A percentile compares a stretch with the other conserved stretches of the same genome.
phyloP scores from a whole-genome alignment of 2,329 filamentous ascomycete genomes.

The Boeremia lycopersici region DNA sequence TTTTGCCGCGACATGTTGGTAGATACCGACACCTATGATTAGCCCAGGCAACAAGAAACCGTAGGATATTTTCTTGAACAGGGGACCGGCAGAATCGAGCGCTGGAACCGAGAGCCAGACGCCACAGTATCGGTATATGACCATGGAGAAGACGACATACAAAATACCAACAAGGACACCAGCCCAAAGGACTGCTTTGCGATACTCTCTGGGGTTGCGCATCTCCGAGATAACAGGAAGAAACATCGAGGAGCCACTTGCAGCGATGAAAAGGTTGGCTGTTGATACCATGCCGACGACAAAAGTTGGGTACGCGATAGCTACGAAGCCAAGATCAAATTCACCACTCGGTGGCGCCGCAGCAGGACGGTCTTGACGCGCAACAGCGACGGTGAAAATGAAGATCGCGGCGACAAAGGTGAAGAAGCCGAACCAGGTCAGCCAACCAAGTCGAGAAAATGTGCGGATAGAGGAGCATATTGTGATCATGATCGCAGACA shows the following conservation, averaged over 20 bases:
- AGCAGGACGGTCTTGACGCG: background rate
- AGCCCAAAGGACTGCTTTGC: constrained; percentile 1
- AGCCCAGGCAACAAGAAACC: background rate
- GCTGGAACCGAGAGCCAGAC: background rate
- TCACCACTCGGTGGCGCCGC: background rate
- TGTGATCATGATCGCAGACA: background rate
- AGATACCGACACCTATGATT: constrained; percentile 1
- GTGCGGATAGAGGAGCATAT: constrained; percentile 2
- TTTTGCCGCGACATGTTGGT: constrained; percentile 1
- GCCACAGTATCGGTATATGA: background rate
- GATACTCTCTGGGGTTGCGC: background rate
- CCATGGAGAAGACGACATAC: constrained; percentile 2
- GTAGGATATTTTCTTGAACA: constrained; percentile 5
- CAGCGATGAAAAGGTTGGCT: background rate
- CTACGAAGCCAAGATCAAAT: constrained; percentile 1
- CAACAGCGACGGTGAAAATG: constrained; percentile 4
- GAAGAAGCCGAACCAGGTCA: constrained; percentile 1
- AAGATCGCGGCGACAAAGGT: constrained; percentile 4
- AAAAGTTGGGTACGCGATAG: background rate
- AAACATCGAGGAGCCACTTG: constrained; percentile 3
- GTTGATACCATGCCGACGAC: constrained; percentile 1
- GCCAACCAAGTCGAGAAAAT: background rate
- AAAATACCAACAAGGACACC: background rate
- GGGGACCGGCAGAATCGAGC: background rate
- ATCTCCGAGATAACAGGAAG: constrained; percentile 3